Evolutionary conservation across 2,329 filamentous ascomycete species (phyloP).

Genomic region (Colletotrichum sp.): DNA sequence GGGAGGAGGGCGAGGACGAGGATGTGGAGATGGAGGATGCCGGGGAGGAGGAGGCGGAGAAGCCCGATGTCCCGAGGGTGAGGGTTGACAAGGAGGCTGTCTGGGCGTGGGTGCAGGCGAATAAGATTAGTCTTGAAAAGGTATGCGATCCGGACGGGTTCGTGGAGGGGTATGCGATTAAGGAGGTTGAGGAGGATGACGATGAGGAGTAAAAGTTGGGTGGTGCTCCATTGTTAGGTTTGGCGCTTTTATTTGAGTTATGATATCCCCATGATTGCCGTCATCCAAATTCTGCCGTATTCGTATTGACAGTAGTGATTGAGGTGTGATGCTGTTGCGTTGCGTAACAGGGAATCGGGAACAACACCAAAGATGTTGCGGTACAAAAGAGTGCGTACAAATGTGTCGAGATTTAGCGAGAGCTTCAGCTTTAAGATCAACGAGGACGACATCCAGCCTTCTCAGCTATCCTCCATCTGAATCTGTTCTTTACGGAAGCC

Average conservation of each 20-base stretch:
- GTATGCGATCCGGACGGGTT: slow-evolving; percentile 80
- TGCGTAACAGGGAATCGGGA: too few relatives aligned
- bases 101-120: slow-evolving; percentile 68
- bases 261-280: not conserved
- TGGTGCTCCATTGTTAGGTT: not conserved
- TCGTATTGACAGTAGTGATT: not conserved
- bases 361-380: not conserved
- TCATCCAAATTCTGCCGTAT: not conserved
- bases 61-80: slow-evolving; percentile 47
- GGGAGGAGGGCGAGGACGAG: slow-evolving; percentile 23
- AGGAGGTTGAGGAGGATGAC: slow-evolving; percentile 38
- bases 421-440: rapidly evolving
- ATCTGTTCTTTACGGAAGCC: not conserved
- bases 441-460: not conserved
- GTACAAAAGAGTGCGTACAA: not conserved
- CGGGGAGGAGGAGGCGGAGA: slow-evolving; percentile 26
- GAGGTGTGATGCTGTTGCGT: too few relatives aligned
- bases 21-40: slow-evolving; percentile 26
- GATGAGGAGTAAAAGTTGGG: slow-evolving; percentile 27
- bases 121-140: slow-evolving; percentile 67
- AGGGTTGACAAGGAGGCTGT: slow-evolving; percentile 61
- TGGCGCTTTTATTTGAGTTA: not conserved
- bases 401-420: not conserved
- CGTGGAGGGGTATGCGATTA: slow-evolving; percentile 67
- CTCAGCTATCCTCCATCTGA: not conserved